Evolutionary conservation across 2,329 filamentous ascomycete species (phyloP).

Genomic region (Biscogniauxia mediterranea): DNA sequence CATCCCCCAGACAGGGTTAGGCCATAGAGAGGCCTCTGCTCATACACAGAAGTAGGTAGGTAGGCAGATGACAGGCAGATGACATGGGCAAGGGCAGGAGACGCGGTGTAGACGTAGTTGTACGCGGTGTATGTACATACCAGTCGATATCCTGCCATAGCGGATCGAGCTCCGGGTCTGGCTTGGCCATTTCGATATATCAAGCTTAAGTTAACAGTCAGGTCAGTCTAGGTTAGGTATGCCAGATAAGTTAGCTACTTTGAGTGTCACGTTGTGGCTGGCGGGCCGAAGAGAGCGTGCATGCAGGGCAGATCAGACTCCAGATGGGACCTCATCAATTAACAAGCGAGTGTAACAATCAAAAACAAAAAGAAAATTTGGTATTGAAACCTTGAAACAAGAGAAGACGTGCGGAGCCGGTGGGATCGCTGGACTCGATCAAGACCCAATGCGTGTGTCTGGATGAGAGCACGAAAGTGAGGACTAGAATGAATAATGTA

Average conservation of each 20-base stretch:
- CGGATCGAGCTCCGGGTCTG: slow-evolving; percentile 54
- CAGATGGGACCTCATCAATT: slow-evolving; percentile 17
- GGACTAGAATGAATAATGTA: background rate
- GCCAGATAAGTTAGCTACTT: too few species aligned
- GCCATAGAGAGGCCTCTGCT: slow-evolving; percentile 9
- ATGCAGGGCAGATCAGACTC: background rate
- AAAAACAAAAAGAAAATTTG: slow-evolving; percentile 6
- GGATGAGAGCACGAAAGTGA: background rate
- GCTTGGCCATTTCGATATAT: slow-evolving; percentile 35
- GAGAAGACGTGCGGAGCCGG: slow-evolving; percentile 3
- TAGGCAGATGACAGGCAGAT: background rate
- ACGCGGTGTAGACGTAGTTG: too few species aligned
- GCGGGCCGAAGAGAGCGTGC: background rate
- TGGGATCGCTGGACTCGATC: slow-evolving; percentile 8
- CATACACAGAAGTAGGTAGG: slow-evolving; percentile 7
- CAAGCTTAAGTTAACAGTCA: slow-evolving; percentile 4
- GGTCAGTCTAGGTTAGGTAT: slow-evolving; percentile 15
- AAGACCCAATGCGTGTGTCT: background rate
- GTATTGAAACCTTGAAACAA: slow-evolving; percentile 6
- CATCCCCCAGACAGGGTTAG: slow-evolving; percentile 9
- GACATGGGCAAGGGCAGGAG: background rate
- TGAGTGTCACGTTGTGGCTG: slow-evolving; percentile 13
- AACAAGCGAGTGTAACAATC: slow-evolving; percentile 20
- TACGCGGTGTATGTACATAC: slow-evolving; percentile 46
- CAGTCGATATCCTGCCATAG: slow-evolving; percentile 76